Evolutionary conservation across 164 flowering plant genomes (phyloP).

Genomic region (Piper betle): DNA sequence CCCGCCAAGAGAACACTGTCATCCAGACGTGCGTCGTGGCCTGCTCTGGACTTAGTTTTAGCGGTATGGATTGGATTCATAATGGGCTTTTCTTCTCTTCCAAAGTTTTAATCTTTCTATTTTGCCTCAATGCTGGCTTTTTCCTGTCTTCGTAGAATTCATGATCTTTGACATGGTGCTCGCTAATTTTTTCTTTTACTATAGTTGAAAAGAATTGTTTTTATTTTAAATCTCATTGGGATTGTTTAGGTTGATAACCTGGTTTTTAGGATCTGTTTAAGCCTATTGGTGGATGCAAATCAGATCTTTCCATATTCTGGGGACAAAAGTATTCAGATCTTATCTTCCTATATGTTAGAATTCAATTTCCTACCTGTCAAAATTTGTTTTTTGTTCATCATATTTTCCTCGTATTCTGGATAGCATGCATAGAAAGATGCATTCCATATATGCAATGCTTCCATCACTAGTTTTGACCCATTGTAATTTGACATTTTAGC

Average conservation of each 20-base stretch:
- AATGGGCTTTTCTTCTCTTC: background rate
- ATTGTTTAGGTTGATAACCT: too few species aligned
- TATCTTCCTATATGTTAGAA: too few species aligned
- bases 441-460: background rate
- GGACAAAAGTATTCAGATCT: too few species aligned
- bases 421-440: background rate
- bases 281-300: too few species aligned
- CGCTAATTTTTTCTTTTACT: too few species aligned
- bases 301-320: too few species aligned
- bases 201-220: background rate
- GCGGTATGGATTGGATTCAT: conserved; percentile 25
- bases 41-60: conserved; percentile 53
- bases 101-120: background rate
- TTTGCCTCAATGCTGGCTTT: too few species aligned
- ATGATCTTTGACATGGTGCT: too few species aligned
- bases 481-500: background rate
- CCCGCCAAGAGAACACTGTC: conserved; percentile 67
- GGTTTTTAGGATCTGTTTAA: too few species aligned
- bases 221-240: too few species aligned
- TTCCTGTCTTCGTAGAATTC: too few species aligned
- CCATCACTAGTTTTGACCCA: background rate
- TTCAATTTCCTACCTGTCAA: too few species aligned
- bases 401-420: background rate
- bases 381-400: background rate
- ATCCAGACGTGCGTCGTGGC: conserved; percentile 71